Percentiles rank a stretch among this genome's conserved stretches.
These are phyloP conservation scores for Entomortierella beljakovae DNA, from an alignment of 192 early-diverging fungal genomes.

Conservation along the genomic window DNA sequence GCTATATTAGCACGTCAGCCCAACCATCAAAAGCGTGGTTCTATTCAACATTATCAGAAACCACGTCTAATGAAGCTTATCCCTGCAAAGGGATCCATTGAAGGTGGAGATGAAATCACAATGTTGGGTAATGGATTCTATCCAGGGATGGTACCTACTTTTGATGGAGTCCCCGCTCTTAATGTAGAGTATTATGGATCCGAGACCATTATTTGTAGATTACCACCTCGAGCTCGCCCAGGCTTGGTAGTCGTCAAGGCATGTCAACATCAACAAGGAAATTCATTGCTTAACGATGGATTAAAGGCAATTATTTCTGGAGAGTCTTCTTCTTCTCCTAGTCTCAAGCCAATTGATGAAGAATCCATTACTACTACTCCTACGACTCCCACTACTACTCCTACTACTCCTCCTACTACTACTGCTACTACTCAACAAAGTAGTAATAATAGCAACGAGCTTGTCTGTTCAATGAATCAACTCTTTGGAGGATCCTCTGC, in stretches of 20 bases:
- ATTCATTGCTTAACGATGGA: background rate
- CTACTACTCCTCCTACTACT: too few relatives aligned
- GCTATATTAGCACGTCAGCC: conserved; percentile 4
- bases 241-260: conserved; percentile 67
- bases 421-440: background rate
- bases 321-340: background rate
- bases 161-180: conserved; percentile 71
- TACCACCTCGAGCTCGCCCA: conserved; percentile 70
- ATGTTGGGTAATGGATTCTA: conserved; percentile 78
- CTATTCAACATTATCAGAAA: conserved; percentile 4
- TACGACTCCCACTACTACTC: background rate
- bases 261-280: conserved; percentile 1
- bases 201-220: conserved; percentile 74
- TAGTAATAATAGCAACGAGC: conserved; percentile 1
- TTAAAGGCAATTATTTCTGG: too few relatives aligned
- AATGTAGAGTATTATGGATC: conserved; percentile 72
- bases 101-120: conserved; percentile 79
- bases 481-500: conserved; percentile 24
- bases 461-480: conserved; percentile 29
- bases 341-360: background rate
- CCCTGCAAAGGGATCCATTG: conserved; percentile 79
- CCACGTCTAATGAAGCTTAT: conserved; percentile 72
- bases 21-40: too few relatives aligned
- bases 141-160: conserved; percentile 73
- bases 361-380: background rate